phyloP scores from a whole-genome alignment of 1,284 basidiomycete genomes.

The Puccinia horiana region DNA sequence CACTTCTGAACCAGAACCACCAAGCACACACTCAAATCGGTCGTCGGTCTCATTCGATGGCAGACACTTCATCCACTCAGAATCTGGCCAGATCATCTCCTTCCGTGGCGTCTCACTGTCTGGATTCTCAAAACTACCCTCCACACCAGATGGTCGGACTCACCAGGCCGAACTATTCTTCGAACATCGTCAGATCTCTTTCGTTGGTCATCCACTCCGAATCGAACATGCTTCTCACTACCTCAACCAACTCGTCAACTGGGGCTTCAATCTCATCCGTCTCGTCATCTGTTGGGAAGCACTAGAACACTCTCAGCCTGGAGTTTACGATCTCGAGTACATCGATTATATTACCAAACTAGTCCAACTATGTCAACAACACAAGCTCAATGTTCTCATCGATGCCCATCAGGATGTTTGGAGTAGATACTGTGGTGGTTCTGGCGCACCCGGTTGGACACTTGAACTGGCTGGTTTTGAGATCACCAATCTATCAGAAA shows the following conservation, averaged over 20 bases:
- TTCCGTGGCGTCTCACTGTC: constrained; percentile 59
- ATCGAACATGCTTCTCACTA: constrained; percentile 54
- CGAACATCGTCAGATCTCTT: constrained; percentile 57
- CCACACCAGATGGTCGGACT: constrained; percentile 52
- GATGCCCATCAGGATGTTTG: constrained; percentile 69
- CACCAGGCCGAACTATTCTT: constrained; percentile 54
- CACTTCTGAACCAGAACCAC: not conserved
- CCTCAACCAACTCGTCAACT: constrained; percentile 54
- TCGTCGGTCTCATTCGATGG: constrained; percentile 36
- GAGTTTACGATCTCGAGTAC: constrained; percentile 79
- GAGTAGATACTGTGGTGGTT: constrained; percentile 87
- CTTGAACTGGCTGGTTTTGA: constrained; percentile 62
- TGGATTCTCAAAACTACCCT: constrained; percentile 59
- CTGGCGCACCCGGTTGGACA: constrained; percentile 70
- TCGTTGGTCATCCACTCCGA: constrained; percentile 59
- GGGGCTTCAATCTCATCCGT: constrained; percentile 60
- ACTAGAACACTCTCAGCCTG: constrained; percentile 85
- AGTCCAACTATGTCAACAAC: constrained; percentile 57
- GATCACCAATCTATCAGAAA: constrained; percentile 68
- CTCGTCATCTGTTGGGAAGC: constrained; percentile 96
- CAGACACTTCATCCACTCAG: constrained; percentile 56
- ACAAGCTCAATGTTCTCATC: constrained; percentile 79
- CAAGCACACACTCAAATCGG: not conserved
- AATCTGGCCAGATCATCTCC: constrained; percentile 56
- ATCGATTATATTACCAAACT: constrained; percentile 70